Evolutionary conservation across 129 eudicot genomes (phyloP), one percentile per base, ranked within the genome.

Genomic region (Escallonia rubra): DNA sequence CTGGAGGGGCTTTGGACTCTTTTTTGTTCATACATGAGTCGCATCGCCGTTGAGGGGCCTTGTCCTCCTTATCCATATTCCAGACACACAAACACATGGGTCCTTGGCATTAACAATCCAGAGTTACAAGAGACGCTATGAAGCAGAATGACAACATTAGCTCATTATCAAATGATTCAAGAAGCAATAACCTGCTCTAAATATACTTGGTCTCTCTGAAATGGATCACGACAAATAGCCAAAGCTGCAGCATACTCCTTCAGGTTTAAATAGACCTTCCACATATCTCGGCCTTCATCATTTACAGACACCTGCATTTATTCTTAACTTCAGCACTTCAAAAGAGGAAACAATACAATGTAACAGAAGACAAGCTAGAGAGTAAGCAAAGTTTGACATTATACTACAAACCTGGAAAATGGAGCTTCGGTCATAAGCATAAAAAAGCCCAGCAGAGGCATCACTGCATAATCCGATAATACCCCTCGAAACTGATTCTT

Each of bases 261-360:
- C 70, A 92, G 55, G 84, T 83, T 83, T 68, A 92, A 71, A 59
- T 92, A 88, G 51, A 92, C 98, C 79, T 92, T 92, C 98, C 98
- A 92, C 98, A 92, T 92, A 81, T 89, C 95, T 42, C 96, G 79
- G 59, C 98, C 96, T 82, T 92, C 96, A 72, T 92, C 98, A 67
- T 80, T 89, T 59, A 92, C 98, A 51, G 96, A 88, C 16, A 92
- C 96, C 98, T 92, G 75, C 44, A 67, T 72, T 72, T 45, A 70
- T 41, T 80, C 71, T 43, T 67, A 56, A 61, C 57, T 59, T 75
- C 61, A 41, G 46, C 40, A 43, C 15, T 63, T 71, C 7, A 7
- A 53, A 52, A 65, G 53, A 4, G 44, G 54, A 4, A 54, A 63
- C 38, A 10, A 7, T 23, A 23, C 34, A 23, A 6, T 58, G 38